Conservation (phyloP, 805 yeast species). For the Wickerhamomyces alni region DNA sequence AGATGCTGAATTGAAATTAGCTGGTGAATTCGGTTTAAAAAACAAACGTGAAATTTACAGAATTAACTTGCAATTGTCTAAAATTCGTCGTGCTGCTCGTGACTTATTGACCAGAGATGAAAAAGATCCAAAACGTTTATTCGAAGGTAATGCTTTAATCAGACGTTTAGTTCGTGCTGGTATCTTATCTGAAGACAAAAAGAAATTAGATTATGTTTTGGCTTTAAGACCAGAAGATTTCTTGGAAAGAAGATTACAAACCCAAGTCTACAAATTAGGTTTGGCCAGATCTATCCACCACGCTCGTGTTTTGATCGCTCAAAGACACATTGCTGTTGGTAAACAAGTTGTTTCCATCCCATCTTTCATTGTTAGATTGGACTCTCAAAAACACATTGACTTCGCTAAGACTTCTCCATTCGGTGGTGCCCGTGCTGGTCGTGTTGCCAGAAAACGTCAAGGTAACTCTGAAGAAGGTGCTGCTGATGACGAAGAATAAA, state of each 20-base stretch:
- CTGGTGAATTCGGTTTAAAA: conserved; percentile 99
- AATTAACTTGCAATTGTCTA: conserved; percentile 98
- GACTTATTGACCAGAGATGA: conserved; percentile 99
- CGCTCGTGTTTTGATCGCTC: conserved; percentile 97
- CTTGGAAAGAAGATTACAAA: conserved; percentile 99
- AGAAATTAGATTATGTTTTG: conserved; percentile 99
- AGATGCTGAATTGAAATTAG: conserved; percentile 98
- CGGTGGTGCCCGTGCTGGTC: conserved; percentile 99
- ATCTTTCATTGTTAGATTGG: conserved; percentile 99
- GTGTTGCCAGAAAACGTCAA: conserved; percentile 85
- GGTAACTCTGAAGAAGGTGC: conserved; percentile 43
- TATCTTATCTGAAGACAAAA: conserved; percentile 98
- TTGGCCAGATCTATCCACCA: conserved; percentile 99
- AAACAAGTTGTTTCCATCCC: conserved; percentile 98
- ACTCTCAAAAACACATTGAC: conserved; percentile 99
- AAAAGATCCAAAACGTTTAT: conserved; percentile 99
- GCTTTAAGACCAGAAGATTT: conserved; percentile 98
- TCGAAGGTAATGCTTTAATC: conserved; percentile 99
- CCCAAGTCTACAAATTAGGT: conserved; percentile 99
- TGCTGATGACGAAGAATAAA: conserved; percentile 74
- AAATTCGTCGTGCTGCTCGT: conserved; percentile 99
- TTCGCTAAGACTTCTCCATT: conserved; percentile 98
- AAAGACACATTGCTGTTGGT: conserved; percentile 99
- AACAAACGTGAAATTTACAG: conserved; percentile 99
- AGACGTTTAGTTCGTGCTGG: conserved; percentile 99